Evolutionary conservation across 805 yeast species (phyloP).

Genomic region (Schwanniomyces yamadae): DNA sequence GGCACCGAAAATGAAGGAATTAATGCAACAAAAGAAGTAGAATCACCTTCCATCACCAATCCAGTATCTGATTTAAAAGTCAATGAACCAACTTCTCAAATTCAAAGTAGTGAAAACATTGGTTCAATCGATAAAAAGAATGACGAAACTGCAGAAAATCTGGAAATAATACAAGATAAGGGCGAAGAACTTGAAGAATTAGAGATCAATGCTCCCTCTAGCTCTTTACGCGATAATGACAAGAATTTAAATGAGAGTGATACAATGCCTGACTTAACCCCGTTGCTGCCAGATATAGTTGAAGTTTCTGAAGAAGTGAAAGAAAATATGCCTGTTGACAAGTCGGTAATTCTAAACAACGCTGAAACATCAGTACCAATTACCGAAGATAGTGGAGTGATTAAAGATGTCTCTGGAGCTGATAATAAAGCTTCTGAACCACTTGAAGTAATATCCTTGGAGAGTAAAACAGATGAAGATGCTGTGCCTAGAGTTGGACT

Average conservation of each 20-base stretch:
- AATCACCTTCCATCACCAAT: too few relatives aligned
- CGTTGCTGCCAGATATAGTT: too few relatives aligned
- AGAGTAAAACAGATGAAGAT: constrained; percentile 4
- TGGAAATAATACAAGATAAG: background rate
- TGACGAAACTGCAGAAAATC: background rate
- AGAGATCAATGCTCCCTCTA: constrained; percentile 1
- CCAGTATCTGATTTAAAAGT: too few relatives aligned
- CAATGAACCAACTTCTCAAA: too few relatives aligned
- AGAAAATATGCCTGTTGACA: background rate
- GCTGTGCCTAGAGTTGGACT: background rate
- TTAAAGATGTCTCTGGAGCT: background rate
- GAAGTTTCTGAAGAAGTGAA: background rate
- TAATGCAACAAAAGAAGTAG: background rate
- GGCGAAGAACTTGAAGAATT: constrained; percentile 1
- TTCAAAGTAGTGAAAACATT: too few relatives aligned
- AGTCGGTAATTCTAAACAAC: background rate
- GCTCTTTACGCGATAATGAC: too few relatives aligned
- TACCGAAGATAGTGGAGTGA: background rate
- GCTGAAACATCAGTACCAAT: background rate
- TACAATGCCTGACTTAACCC: too few relatives aligned
- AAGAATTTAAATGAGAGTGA: too few relatives aligned
- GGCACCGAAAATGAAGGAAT: constrained; percentile 1
- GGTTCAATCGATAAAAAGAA: too few relatives aligned
- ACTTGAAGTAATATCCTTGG: constrained; percentile 3
- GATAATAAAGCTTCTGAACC: background rate